Percentiles rank a stretch among this genome's conserved stretches.
Evolutionary conservation across 2,329 filamentous ascomycete species (phyloP).

Genomic region (Rhinocladiella mackenziei): DNA sequence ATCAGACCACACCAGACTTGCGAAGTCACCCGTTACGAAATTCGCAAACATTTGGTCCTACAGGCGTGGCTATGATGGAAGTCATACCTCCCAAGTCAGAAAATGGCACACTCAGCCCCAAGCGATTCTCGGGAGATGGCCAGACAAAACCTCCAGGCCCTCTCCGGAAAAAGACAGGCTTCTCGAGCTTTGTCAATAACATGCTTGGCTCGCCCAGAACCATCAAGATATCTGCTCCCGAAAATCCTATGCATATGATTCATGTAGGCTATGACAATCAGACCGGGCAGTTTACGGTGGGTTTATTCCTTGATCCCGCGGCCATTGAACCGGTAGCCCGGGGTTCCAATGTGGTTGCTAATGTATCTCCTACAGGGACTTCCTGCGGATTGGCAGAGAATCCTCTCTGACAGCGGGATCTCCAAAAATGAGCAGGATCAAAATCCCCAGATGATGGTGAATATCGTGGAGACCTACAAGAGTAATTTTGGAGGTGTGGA

Average conservation of each 20-base stretch:
- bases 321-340: neutral
- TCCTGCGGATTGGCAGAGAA: constrained; percentile 94
- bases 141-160: constrained; percentile 44
- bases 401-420: constrained; percentile 93
- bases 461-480: constrained; percentile 96
- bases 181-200: constrained; percentile 83
- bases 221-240: constrained; percentile 92
- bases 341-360: constrained; percentile 2
- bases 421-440: constrained; percentile 93
- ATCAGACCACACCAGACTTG: constrained; percentile 54
- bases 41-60: constrained; percentile 50
- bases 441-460: constrained; percentile 90
- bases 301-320: constrained; percentile 35
- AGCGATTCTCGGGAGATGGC: constrained; percentile 43
- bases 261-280: constrained; percentile 96
- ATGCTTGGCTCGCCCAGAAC: constrained; percentile 80
- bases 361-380: constrained; percentile 60
- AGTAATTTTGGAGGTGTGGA: constrained; percentile 77
- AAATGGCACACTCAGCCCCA: constrained; percentile 61
- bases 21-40: constrained; percentile 59
- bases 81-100: constrained; percentile 43
- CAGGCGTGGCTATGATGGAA: constrained; percentile 50
- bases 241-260: constrained; percentile 96
- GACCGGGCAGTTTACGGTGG: constrained; percentile 91
- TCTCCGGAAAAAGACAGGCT: constrained; percentile 78